These are phyloP conservation scores for Mycena haematopus DNA, from an alignment of 768 basidiomycete genomes.

Conservation along the genomic window DNA sequence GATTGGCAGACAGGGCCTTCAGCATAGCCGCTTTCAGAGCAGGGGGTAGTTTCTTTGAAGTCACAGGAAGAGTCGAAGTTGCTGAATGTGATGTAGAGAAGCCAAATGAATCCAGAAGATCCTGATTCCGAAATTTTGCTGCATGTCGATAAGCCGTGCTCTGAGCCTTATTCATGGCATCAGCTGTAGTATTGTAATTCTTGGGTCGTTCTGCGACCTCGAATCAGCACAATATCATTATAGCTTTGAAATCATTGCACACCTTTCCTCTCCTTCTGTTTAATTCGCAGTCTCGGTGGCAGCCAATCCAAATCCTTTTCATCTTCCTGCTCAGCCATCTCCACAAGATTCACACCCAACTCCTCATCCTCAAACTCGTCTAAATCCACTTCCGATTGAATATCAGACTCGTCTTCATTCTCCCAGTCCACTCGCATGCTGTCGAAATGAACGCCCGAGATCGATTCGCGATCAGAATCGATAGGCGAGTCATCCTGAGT, in stretches of 20 bases:
- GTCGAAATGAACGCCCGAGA: neutral
- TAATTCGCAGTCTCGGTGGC: neutral
- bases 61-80: neutral
- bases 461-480: neutral
- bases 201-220: neutral
- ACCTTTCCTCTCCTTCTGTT: slow-evolving; percentile 1
- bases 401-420: neutral
- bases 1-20: no score
- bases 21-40: neutral
- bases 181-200: neutral
- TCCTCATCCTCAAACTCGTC: neutral
- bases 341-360: neutral
- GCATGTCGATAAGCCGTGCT: slow-evolving; percentile 1
- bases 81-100: neutral
- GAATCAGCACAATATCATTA: neutral
- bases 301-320: neutral
- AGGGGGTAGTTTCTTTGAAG: neutral
- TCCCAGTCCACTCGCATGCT: neutral
- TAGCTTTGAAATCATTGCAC: neutral
- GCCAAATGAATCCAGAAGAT: neutral
- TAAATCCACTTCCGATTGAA: neutral
- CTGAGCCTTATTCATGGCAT: neutral
- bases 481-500: no score
- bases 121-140: neutral
- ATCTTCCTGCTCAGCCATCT: neutral